Evolutionary conservation across 2,329 filamentous ascomycete species (phyloP).

Genomic region (Trichoderma atroviride): DNA sequence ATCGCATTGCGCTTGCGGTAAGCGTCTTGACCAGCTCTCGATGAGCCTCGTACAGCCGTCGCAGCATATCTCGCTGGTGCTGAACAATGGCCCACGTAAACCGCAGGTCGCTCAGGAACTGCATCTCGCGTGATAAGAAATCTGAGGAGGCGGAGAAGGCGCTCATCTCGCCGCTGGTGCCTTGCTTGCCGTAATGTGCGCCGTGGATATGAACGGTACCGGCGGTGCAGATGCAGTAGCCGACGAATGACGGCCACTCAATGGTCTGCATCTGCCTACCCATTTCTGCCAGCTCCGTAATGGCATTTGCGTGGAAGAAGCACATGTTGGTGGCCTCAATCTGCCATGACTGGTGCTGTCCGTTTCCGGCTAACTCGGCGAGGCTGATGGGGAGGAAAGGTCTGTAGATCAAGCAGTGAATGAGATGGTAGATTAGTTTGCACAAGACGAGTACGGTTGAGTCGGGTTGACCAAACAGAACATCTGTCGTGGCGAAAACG

Average conservation of each 20-base stretch:
- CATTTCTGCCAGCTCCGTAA: constrained; percentile 79
- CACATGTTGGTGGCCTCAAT: constrained; percentile 89
- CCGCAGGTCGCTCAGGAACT: constrained; percentile 73
- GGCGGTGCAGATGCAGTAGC: constrained; percentile 83
- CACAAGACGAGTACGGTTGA: constrained; percentile 78
- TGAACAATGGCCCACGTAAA: constrained; percentile 77
- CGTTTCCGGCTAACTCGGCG: constrained; percentile 74
- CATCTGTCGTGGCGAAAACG: constrained; percentile 73
- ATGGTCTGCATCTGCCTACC: constrained; percentile 73
- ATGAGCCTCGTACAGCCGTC: constrained; percentile 78
- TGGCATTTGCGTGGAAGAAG: constrained; percentile 83
- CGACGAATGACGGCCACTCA: constrained; percentile 85
- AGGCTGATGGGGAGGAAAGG: constrained; percentile 86
- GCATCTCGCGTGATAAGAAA: constrained; percentile 76
- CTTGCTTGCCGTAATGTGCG: constrained; percentile 69
- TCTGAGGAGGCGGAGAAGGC: constrained; percentile 66
- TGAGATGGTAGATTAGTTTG: constrained; percentile 84
- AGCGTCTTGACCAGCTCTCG: constrained; percentile 75
- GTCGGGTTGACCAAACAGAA: constrained; percentile 75
- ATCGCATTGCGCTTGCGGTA: constrained; percentile 66
- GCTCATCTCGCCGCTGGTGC: constrained; percentile 56
- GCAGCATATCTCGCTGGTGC: constrained; percentile 77
- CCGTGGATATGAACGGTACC: constrained; percentile 89
- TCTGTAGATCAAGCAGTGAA: constrained; percentile 84
- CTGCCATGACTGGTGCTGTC: constrained; percentile 89